phyloP scores from a whole-genome alignment of 352 stramenopile genomes.

The Phytopythium boreale region DNA sequence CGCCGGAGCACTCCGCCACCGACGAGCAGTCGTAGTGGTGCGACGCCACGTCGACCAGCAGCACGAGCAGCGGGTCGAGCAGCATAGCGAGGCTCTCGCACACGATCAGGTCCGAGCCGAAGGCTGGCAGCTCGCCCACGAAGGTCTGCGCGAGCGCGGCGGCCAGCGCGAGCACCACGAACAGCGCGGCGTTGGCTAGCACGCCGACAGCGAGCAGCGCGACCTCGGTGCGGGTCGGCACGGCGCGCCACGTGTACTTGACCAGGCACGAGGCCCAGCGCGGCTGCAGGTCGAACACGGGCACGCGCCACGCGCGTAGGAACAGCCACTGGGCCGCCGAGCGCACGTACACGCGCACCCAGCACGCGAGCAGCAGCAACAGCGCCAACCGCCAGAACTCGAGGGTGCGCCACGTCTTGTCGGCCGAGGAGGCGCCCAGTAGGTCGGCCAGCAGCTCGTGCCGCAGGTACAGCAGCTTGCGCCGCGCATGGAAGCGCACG shows the following conservation, averaged over 20 bases:
- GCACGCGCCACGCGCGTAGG: slow-evolving; percentile 52
- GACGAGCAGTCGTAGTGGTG: slow-evolving; percentile 77
- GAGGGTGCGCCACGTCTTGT: slow-evolving; percentile 46
- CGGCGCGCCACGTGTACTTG: slow-evolving; percentile 80
- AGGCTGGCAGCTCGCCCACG: slow-evolving; percentile 65
- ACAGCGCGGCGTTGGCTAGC: slow-evolving; percentile 52
- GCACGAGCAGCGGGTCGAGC: slow-evolving; percentile 80
- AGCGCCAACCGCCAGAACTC: slow-evolving; percentile 78
- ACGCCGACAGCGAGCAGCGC: slow-evolving; percentile 58
- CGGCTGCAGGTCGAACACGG: slow-evolving; percentile 80
- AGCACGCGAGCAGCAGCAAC: slow-evolving; percentile 69
- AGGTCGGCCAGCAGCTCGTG: slow-evolving; percentile 84
- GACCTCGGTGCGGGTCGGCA: slow-evolving; percentile 65
- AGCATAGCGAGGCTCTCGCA: slow-evolving; percentile 71
- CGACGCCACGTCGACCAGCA: slow-evolving; percentile 67
- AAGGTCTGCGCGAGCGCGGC: slow-evolving; percentile 38
- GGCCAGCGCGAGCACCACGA: slow-evolving; percentile 37
- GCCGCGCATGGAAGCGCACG: slow-evolving; percentile 49
- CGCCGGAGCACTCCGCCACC: slow-evolving; percentile 34
- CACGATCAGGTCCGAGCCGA: slow-evolving; percentile 74
- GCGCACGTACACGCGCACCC: slow-evolving; percentile 87
- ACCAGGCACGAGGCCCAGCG: slow-evolving; percentile 63
- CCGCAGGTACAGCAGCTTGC: slow-evolving; percentile 78
- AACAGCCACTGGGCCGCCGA: slow-evolving; percentile 88
- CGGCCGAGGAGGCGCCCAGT: slow-evolving; percentile 6